Conservation (phyloP, 1,139 yeast genomes). For the Hanseniaspora sp. region DNA sequence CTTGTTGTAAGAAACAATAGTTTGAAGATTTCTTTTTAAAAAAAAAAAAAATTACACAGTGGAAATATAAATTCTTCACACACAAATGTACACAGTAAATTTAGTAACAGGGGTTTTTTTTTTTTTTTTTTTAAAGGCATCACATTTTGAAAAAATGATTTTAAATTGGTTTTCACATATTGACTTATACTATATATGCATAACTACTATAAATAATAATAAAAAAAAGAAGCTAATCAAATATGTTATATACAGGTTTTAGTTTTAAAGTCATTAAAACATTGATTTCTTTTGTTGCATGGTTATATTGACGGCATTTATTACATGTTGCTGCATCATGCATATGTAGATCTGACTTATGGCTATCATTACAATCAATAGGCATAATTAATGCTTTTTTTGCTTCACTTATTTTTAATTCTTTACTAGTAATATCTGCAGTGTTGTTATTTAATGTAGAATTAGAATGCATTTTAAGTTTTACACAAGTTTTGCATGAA, state of each 20-base stretch:
- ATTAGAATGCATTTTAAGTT: background rate
- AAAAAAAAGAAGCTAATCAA: background rate
- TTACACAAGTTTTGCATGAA: constrained; percentile 5
- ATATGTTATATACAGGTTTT: constrained; percentile 1
- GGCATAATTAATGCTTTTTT: background rate
- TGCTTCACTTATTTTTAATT: no score
- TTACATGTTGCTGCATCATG: background rate
- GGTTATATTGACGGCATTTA: background rate
- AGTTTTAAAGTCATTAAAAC: background rate
- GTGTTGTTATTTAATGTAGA: background rate
- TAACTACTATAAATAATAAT: background rate
- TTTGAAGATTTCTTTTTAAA: background rate
- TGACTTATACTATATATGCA: background rate
- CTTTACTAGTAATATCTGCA: no score
- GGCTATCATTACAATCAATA: background rate
- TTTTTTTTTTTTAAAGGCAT: no score
- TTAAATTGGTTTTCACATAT: no score
- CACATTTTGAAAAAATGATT: no score
- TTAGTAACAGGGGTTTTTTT: background rate
- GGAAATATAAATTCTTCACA: background rate
- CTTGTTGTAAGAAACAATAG: background rate
- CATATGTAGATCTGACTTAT: background rate
- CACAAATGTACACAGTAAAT: background rate
- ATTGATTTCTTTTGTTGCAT: background rate
- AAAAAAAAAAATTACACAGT: background rate